Percentiles rank a stretch among this genome's conserved stretches.
phyloP scores from a whole-genome alignment of 176 grass and related monocot genomes.

The Echinochloa phyllopogon region DNA sequence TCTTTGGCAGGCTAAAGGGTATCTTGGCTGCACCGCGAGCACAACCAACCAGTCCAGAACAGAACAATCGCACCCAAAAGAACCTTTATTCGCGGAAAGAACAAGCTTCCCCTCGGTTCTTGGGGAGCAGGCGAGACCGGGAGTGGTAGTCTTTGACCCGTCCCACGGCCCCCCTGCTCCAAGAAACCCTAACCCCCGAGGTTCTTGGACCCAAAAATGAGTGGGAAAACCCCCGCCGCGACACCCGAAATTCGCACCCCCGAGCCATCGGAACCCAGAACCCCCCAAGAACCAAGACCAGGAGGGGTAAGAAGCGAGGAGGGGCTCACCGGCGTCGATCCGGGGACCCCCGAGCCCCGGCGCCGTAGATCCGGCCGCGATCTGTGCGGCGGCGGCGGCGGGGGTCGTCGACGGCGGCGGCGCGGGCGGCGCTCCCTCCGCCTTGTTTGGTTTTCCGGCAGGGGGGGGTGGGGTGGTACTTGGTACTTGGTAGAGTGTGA shows the following conservation, averaged over 20 bases:
- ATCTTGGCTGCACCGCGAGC: neutral
- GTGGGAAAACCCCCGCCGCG: neutral
- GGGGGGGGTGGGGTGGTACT: too few relatives aligned
- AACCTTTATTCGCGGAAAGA: constrained; percentile 18
- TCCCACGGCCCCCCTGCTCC: neutral
- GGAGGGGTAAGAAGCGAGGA: too few relatives aligned
- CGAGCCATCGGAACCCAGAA: neutral
- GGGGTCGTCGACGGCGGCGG: neutral
- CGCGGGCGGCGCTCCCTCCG: neutral
- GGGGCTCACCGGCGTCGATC: constrained; percentile 45
- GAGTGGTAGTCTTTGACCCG: neutral
- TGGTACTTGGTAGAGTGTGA: neutral
- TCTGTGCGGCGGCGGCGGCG: constrained; percentile 13
- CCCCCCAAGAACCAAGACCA: neutral
- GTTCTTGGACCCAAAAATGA: neutral
- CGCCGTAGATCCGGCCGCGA: constrained; percentile 37
- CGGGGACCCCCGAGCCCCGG: constrained; percentile 22
- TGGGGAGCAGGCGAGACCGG: neutral
- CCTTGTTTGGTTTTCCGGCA: neutral
- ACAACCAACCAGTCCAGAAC: neutral
- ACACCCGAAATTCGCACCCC: neutral
- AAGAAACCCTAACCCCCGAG: constrained; percentile 13
- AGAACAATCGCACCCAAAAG: neutral
- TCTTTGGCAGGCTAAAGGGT: neutral
- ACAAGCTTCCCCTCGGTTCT: neutral